Conservation (phyloP, 1,139 yeast genomes). For the Hansenula lynferdii region DNA sequence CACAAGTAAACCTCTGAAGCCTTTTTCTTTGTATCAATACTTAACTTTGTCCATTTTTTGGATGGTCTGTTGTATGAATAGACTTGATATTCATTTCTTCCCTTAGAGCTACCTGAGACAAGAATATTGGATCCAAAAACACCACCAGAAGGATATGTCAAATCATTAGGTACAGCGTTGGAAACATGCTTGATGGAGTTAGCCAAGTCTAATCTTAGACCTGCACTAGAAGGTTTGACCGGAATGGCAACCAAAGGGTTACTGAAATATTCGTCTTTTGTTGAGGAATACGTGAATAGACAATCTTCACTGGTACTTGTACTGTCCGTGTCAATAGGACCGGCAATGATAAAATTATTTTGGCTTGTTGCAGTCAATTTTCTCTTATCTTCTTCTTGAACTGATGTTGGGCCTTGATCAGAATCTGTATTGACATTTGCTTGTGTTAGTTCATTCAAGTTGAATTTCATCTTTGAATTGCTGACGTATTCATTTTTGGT, state of each 20-base stretch:
- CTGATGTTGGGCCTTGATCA: conserved; percentile 9
- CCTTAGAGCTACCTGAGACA: conserved; percentile 47
- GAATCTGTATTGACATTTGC: conserved; percentile 3
- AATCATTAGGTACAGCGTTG: conserved; percentile 27
- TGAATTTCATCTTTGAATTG: conserved; percentile 22
- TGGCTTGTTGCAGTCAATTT: conserved; percentile 12
- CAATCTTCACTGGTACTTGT: conserved; percentile 5
- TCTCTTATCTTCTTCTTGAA: conserved; percentile 5
- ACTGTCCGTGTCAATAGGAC: conserved; percentile 7
- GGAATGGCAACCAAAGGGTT: conserved; percentile 30
- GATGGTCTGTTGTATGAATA: conserved; percentile 58
- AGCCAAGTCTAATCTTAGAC: conserved; percentile 22
- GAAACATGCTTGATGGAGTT: conserved; percentile 8
- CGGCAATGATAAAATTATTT: conserved; percentile 14
- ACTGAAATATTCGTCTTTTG: conserved; percentile 2
- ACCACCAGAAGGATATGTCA: conserved; percentile 55
- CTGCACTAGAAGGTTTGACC: conserved; percentile 24
- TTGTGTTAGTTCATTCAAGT: conserved; percentile 22
- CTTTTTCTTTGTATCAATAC: conserved; percentile 22
- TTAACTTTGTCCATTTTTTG: conserved; percentile 61
- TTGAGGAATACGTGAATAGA: conserved; percentile 14
- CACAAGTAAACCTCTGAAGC: conserved; percentile 51
- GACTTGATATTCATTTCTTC: conserved; percentile 40
- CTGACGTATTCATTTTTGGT: conserved; percentile 42
- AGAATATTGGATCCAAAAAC: conserved; percentile 61